Percentiles rank a stretch among this genome's conserved stretches.
phyloP scores from a whole-genome alignment of 768 basidiomycete species.

The Boletus rex-veris region DNA sequence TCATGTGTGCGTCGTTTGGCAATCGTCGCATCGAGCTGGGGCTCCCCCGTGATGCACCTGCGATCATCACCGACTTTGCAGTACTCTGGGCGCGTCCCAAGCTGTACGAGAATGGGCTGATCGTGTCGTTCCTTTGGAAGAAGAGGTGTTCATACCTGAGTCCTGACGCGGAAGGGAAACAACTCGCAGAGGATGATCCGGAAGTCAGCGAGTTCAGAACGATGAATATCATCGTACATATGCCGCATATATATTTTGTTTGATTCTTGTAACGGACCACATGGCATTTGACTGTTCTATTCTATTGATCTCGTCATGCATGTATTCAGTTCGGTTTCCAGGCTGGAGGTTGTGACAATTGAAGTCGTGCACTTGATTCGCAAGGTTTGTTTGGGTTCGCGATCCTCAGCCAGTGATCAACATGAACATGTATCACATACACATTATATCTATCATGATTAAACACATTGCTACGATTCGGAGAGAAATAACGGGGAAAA shows the following conservation, averaged over 20 bases:
- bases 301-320: neutral
- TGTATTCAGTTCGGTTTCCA: neutral
- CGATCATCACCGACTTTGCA: constrained; percentile 9
- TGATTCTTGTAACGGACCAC: neutral
- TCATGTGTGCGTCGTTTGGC: constrained; percentile 10
- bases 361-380: no score
- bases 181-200: neutral
- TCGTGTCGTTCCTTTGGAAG: neutral
- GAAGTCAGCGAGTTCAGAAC: constrained; percentile 7
- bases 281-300: neutral
- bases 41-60: constrained; percentile 7
- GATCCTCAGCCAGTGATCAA: neutral
- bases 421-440: neutral
- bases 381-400: no score
- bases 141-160: constrained; percentile 3
- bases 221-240: constrained; percentile 10
- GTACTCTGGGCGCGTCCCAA: constrained; percentile 8
- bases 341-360: no score
- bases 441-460: constrained; percentile 23
- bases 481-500: constrained; percentile 1
- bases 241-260: constrained; percentile 10
- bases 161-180: neutral
- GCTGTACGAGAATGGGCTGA: constrained; percentile 7
- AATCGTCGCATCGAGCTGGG: constrained; percentile 11
- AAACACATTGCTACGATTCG: constrained; percentile 16